Base-by-base conservation (phyloP, 768 basidiomycete genomes). In the Pleurotus sapidus region DNA sequence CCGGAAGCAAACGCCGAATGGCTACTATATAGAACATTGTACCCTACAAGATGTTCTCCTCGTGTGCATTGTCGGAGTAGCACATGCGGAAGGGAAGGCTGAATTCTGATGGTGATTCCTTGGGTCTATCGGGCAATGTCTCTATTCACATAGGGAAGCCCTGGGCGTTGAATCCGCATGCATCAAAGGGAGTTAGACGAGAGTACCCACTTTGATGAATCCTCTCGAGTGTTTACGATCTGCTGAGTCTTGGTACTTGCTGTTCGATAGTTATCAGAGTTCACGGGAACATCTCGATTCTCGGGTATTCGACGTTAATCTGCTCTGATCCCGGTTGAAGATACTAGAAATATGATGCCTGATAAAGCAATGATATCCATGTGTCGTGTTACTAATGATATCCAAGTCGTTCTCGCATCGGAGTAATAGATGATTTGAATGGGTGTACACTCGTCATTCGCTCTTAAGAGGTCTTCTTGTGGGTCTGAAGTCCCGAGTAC, bases 31-130 rank as follows among this genome's bases (percentile, higher is more conserved):
- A n/a, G 39, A 39, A 39, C 51, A 30, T 39, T 53, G 49, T 53
- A 53, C 51, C 51, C 51, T 38, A 53, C 15, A 14, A 53, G 51
- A 53, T 53, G 51, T 53, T 37, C 30, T 38, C 49, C 49, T 50
- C 49, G 20, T 50, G 49, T 50, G 49, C 49, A 45, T 30, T n/a
- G 15, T 39, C 51, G 12, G 34, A 53, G 42, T 20, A 53, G 38
- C 51, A 40, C 51, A 53, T 53, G 51, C 40, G 17, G 15, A 53
- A 42, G 51, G 51, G 51, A 42, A 53, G 51, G 14, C 49, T 20
- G 5, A 37, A 37, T 39, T 42, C 39, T 53, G 51, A 53, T 53
- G 15, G 39, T 20, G 15, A 18, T 53, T 53, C 27, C 18, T 53
- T 53, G 37, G 51, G 51, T 42, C 51, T 17, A 37, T 23, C 34